A percentile compares a stretch with the other conserved stretches of the same genome.
Evolutionary conservation across 106 monocot genomes (phyloP).

Genomic region (Allium fistulosum): DNA sequence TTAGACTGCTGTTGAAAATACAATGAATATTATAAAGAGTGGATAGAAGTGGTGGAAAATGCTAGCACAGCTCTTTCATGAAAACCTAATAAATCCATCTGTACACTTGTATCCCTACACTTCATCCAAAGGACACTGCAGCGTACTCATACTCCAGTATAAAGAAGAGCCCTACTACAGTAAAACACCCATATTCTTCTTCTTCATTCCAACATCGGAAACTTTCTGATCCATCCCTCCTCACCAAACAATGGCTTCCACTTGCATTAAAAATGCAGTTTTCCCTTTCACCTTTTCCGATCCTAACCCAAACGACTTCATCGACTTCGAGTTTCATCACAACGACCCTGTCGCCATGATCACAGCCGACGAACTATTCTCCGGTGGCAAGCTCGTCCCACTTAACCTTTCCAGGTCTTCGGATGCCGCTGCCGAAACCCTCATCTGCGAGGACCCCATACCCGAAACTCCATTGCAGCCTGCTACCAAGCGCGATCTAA

Average conservation of each 20-base stretch:
- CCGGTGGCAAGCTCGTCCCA: conserved; percentile 79
- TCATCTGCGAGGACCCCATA: not conserved
- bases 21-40: no score
- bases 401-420: conserved; percentile 18
- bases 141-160: no score
- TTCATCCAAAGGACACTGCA: no score
- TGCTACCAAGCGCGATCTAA: conserved; percentile 7
- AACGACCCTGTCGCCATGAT: conserved; percentile 55
- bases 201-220: no score
- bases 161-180: no score
- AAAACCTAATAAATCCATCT: no score
- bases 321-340: conserved; percentile 76
- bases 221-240: no score
- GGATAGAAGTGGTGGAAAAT: no score
- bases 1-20: no score
- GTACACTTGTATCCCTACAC: no score
- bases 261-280: conserved; percentile 7
- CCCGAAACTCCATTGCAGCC: conserved; percentile 8
- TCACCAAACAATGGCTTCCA: conserved; percentile 8
- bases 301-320: conserved; percentile 13
- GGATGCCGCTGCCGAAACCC: conserved; percentile 1
- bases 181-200: no score
- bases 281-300: not conserved
- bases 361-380: conserved; percentile 85
- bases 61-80: no score